Conservation (phyloP, 2,329 filamentous ascomycete genomes). For the Neofusicoccum kwambonambiense region DNA sequence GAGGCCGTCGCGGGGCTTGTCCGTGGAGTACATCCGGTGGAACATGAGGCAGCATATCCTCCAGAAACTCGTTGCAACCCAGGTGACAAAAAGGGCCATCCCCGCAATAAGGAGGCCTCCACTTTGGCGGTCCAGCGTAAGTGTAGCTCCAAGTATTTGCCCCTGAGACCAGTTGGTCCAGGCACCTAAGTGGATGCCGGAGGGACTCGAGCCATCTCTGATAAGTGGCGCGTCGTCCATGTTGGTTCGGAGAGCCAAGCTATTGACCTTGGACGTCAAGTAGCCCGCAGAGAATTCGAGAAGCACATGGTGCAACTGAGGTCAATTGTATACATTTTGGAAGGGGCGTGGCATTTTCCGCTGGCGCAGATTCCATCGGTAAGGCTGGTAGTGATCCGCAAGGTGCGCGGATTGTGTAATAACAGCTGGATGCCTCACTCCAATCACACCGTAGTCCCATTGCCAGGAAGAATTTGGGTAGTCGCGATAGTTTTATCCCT, state of each 20-base stretch:
- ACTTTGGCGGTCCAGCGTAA: constrained; percentile 21
- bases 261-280: too few relatives aligned
- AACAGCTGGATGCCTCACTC: too few relatives aligned
- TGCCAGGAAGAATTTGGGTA: too few relatives aligned
- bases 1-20: constrained; percentile 27
- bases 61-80: constrained; percentile 30
- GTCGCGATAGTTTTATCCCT: too few relatives aligned
- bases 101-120: constrained; percentile 27
- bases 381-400: constrained; percentile 27
- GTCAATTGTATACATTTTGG: too few relatives aligned
- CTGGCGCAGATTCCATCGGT: constrained; percentile 48
- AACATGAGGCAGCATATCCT: constrained; percentile 29
- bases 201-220: background rate
- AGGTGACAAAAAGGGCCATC: constrained; percentile 23
- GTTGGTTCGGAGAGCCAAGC: too few relatives aligned
- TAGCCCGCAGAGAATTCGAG: too few relatives aligned
- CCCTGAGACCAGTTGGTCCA: constrained; percentile 24
- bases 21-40: constrained; percentile 25
- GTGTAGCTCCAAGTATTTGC: constrained; percentile 21
- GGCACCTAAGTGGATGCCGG: constrained; percentile 21
- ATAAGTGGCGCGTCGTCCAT: too few relatives aligned
- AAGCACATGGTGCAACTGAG: too few relatives aligned
- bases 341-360: constrained; percentile 26
- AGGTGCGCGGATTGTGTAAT: too few relatives aligned
- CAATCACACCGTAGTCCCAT: too few relatives aligned